phyloP scores from a whole-genome alignment of 257 asterid genomes.

The Leonotis leonurus region DNA sequence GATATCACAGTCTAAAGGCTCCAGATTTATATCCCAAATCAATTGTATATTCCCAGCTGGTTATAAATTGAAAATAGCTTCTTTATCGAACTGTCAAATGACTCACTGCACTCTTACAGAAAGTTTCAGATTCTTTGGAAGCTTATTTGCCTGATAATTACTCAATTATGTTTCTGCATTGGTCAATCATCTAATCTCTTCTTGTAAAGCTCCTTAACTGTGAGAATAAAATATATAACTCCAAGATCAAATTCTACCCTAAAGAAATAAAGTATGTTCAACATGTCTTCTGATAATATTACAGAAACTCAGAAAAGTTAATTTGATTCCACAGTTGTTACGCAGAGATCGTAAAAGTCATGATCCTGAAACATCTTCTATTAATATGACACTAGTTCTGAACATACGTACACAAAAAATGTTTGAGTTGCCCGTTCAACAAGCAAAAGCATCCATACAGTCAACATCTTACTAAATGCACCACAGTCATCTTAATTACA shows the following conservation, averaged over 20 bases:
- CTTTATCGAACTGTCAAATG: not conserved
- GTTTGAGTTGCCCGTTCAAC: not conserved
- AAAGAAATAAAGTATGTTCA: not conserved
- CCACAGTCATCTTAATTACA: not conserved
- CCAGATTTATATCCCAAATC: conserved; percentile 11
- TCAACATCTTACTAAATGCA: no score
- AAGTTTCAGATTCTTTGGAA: conserved; percentile 3
- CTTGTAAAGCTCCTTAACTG: conserved; percentile 18
- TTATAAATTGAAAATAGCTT: conserved; percentile 1
- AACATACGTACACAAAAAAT: not conserved
- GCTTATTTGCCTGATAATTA: conserved; percentile 8
- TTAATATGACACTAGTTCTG: not conserved
- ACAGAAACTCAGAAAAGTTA: not conserved
- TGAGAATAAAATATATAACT: conserved; percentile 13
- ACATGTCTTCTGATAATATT: not conserved
- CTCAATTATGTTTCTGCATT: conserved; percentile 5
- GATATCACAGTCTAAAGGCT: conserved; percentile 2
- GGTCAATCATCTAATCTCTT: conserved; percentile 17
- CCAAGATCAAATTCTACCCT: not conserved
- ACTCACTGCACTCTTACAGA: no score
- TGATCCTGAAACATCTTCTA: not conserved
- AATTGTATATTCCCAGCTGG: no score
- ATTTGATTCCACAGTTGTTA: not conserved
- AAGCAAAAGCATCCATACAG: no score
- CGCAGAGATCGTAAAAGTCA: not conserved